A percentile compares a stretch with the other conserved stretches of the same genome.
Evolutionary conservation across 345 rosid genomes (phyloP).

Genomic region (Lagerstroemia speciosa): DNA sequence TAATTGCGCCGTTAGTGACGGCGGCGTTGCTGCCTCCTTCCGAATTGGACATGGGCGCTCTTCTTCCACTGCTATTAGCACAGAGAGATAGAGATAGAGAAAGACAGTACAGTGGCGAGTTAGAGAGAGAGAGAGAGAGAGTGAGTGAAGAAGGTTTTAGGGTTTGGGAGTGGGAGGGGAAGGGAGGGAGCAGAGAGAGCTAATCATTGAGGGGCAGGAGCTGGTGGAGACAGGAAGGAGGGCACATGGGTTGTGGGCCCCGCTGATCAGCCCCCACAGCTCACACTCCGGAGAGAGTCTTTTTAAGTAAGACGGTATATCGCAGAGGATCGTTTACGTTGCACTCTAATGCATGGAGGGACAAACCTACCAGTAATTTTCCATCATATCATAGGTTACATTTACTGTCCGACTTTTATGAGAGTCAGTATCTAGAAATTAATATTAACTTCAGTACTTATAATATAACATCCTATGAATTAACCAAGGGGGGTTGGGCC

Average conservation of each 20-base stretch:
- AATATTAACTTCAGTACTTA: too few relatives aligned
- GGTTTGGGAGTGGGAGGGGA: slow-evolving; percentile 10
- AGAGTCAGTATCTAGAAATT: too few relatives aligned
- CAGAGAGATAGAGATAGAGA: not conserved
- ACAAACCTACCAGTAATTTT: too few relatives aligned
- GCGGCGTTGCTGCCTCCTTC: slow-evolving; percentile 26
- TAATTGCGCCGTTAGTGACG: slow-evolving; percentile 35
- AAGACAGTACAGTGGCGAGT: not conserved
- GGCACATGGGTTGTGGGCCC: slow-evolving; percentile 99
- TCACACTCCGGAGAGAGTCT: too few relatives aligned
- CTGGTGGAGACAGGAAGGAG: slow-evolving; percentile 99
- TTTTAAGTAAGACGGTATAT: too few relatives aligned
- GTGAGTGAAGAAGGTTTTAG: slow-evolving; percentile 13
- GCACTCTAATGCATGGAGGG: too few relatives aligned
- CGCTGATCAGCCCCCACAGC: slow-evolving; percentile 37
- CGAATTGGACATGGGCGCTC: slow-evolving; percentile 44
- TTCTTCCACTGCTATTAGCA: not conserved
- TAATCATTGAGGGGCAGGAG: slow-evolving; percentile 96
- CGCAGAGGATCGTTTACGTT: too few relatives aligned
- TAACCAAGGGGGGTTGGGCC: too few relatives aligned
- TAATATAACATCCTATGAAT: too few relatives aligned
- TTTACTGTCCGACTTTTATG: too few relatives aligned
- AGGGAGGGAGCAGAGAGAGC: slow-evolving; percentile 26
- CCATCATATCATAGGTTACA: too few relatives aligned
- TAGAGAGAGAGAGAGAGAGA: not conserved